Evolutionary conservation across 2,329 filamentous ascomycete genomes (phyloP), one percentile per base, ranked within the genome.

Genomic region (Diplodia seriata): DNA sequence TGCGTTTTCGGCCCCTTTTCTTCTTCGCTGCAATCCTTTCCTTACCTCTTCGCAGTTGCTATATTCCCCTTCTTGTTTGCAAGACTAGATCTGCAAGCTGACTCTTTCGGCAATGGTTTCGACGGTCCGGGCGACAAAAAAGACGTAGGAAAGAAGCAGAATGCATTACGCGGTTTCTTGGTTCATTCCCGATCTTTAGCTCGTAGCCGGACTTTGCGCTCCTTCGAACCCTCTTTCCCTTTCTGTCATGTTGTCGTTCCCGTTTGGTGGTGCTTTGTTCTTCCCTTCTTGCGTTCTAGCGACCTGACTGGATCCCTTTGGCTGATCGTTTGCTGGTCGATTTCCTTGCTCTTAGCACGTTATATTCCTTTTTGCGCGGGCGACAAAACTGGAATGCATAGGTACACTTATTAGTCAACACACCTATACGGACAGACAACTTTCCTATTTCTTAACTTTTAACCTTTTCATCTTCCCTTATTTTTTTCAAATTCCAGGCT

Each of bases 241-340:
- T 31, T 63, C 36, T 51, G 11, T 63, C 59, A n/a, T 18, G 59
- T 63, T 51, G 59, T 63, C 4, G 18, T 63, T 51, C 20, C 33
- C 15, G 6, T 36, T 63, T 51, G 40, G 29, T 12, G 43, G 29
- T 51, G 59, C 14, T 29, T 51, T 36, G 29, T 33, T 51, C 50
- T 38, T n/a, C 18, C 31, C 47, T 56, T 63, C 47, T 38, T 26
- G 18, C 47, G 33, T 63, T 38, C 59, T 51, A 51, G 29, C 31
- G 47, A 23, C 57, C 40, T 62, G 29, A 26, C 59, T 51, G 59
- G 29, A 49, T 33, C 23, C 29, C 29, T 38, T 20, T 18, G 33
- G 40, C n/a, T 50, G 57, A 40, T 62, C 40, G 57, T 38, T 63
- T 63, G 59, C 43, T 36, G 47, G 43, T 63, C 59, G 47, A 53